Evolutionary conservation across 441 rosid genomes (phyloP).

Genomic region (Corymbia calophylla): DNA sequence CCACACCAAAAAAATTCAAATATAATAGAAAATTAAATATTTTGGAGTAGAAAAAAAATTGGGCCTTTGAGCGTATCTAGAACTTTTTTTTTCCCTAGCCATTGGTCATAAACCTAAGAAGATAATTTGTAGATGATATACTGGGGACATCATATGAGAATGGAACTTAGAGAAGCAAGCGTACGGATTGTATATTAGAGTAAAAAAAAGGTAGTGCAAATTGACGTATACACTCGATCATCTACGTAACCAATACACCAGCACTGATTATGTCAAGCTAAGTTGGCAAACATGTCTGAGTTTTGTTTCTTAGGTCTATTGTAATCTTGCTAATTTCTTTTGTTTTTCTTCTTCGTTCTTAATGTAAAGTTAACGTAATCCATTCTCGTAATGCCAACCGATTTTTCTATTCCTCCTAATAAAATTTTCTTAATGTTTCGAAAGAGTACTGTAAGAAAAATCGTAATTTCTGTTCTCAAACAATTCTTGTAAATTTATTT

Average conservation of each 20-base stretch:
- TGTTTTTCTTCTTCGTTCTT: too few species aligned
- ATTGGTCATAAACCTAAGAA: background rate
- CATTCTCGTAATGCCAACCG: too few species aligned
- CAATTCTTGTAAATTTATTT: too few species aligned
- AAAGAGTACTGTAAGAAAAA: too few species aligned
- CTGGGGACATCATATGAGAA: background rate
- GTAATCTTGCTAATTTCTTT: too few species aligned
- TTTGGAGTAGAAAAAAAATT: background rate
- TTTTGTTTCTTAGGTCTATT: background rate
- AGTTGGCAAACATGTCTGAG: background rate
- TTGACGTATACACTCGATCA: background rate
- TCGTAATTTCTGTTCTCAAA: too few species aligned
- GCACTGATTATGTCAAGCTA: background rate
- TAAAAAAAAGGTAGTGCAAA: background rate
- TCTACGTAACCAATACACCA: background rate
- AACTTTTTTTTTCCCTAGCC: background rate
- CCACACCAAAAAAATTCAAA: accelerated
- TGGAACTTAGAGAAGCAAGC: background rate
- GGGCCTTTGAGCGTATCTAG: background rate
- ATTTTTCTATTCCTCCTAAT: too few species aligned
- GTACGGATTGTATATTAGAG: accelerated
- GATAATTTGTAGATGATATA: background rate
- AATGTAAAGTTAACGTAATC: too few species aligned
- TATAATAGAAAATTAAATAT: background rate
- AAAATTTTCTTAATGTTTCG: too few species aligned